Evolutionary conservation across 1,284 basidiomycete species (phyloP).

Genomic region (Rhodotorula sp.): DNA sequence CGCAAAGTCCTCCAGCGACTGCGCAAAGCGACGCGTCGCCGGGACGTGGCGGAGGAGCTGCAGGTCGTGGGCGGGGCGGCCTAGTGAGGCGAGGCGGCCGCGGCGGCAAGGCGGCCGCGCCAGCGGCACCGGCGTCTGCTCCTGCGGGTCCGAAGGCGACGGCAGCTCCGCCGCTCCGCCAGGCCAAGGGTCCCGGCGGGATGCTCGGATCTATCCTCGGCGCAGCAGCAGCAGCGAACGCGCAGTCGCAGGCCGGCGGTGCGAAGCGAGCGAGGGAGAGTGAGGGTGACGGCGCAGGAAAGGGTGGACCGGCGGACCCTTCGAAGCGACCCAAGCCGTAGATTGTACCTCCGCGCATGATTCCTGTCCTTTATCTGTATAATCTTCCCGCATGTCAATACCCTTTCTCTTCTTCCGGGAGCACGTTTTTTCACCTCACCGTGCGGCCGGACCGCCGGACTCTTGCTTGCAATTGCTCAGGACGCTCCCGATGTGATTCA

Average conservation of each 20-base stretch:
- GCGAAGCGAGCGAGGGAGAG: conserved; percentile 17
- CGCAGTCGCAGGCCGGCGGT: neutral
- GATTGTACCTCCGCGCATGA: neutral
- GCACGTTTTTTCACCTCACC: no score
- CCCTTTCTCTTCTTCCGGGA: no score
- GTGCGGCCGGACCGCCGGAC: no score
- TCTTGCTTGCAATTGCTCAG: no score
- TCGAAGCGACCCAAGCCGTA: conserved; percentile 17
- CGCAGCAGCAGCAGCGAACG: conserved; percentile 6
- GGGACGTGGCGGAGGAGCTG: neutral
- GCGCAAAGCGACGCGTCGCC: neutral
- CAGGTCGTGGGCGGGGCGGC: neutral
- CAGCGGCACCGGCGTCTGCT: neutral
- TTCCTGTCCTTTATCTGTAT: neutral
- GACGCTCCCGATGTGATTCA: neutral
- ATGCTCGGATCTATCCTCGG: conserved; percentile 13
- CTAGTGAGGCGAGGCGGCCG: neutral
- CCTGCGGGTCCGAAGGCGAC: neutral
- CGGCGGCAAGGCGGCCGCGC: conserved; percentile 9
- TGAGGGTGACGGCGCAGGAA: conserved; percentile 3
- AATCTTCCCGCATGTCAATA: neutral
- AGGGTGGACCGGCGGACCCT: neutral
- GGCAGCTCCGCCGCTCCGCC: neutral
- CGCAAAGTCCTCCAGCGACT: neutral
- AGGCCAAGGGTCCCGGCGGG: neutral